These are phyloP conservation scores for Lobosporangium transversale DNA, from an alignment of 192 early-diverging fungal genomes.

Conservation along the genomic window DNA sequence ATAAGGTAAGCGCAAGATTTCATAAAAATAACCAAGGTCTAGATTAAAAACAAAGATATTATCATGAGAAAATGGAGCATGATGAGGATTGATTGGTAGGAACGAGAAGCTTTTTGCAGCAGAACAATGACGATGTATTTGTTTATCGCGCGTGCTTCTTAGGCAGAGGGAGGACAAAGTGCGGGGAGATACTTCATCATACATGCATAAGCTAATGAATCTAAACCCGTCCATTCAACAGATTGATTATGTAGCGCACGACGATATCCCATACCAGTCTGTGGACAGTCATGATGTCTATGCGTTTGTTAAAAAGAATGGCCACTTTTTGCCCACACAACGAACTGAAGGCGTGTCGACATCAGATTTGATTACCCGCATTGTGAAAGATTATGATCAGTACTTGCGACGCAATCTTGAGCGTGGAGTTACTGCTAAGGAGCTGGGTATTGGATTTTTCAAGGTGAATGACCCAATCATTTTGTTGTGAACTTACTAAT, in stretches of 20 bases:
- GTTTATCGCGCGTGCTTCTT: too few relatives aligned
- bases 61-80: neutral
- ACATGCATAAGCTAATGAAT: neutral
- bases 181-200: neutral
- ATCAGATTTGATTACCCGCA: constrained; percentile 84
- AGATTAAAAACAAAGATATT: neutral
- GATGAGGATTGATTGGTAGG: neutral
- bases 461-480: constrained; percentile 62
- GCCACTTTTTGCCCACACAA: constrained; percentile 69
- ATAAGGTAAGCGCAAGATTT: constrained; percentile 40
- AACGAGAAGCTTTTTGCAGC: neutral
- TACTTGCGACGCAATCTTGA: constrained; percentile 88
- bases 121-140: neutral
- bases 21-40: too few relatives aligned
- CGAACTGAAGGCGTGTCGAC: constrained; percentile 85
- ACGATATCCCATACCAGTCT: constrained; percentile 80
- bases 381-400: constrained; percentile 86
- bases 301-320: constrained; percentile 81
- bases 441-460: constrained; percentile 83
- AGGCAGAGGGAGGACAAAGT: too few relatives aligned
- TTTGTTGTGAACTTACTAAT: too few relatives aligned
- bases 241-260: constrained; percentile 88
- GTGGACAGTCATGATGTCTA: constrained; percentile 80
- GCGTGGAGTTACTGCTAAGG: constrained; percentile 82
- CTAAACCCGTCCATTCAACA: constrained; percentile 14